phyloP scores from a whole-genome alignment of 2,329 filamentous ascomycete species.

The Ophiostoma sp. region DNA sequence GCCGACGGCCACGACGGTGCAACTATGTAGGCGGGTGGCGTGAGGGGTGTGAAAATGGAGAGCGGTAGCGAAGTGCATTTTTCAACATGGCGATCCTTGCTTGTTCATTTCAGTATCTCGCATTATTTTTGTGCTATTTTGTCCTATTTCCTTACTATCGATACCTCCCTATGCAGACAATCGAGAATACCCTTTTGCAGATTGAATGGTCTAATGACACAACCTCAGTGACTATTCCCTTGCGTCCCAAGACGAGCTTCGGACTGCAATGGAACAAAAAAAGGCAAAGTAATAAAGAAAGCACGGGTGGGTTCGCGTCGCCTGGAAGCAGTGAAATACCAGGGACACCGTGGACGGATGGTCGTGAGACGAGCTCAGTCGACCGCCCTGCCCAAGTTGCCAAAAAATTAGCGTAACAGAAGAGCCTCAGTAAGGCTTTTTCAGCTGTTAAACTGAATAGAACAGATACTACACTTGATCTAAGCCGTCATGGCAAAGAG shows the following conservation, averaged over 20 bases:
- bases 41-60: neutral
- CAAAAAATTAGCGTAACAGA: neutral
- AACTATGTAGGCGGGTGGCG: slow-evolving; percentile 7
- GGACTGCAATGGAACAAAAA: neutral
- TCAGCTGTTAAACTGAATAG: neutral
- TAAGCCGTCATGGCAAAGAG: no score
- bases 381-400: neutral
- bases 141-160: neutral
- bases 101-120: neutral
- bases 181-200: slow-evolving; percentile 19
- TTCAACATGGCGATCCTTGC: slow-evolving; percentile 9
- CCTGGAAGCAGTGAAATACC: slow-evolving; percentile 68
- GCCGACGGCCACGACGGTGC: slow-evolving; percentile 45
- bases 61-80: neutral
- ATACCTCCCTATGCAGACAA: slow-evolving; percentile 16
- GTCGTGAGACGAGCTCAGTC: slow-evolving; percentile 49
- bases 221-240: neutral
- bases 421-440: neutral
- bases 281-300: neutral
- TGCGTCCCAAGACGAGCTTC: neutral
- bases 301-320: slow-evolving; percentile 51
- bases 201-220: no score
- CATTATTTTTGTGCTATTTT: neutral
- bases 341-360: slow-evolving; percentile 61
- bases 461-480: no score